Conservation (phyloP, 192 early-diverging fungal species). For the Gonapodya prolifera region DNA sequence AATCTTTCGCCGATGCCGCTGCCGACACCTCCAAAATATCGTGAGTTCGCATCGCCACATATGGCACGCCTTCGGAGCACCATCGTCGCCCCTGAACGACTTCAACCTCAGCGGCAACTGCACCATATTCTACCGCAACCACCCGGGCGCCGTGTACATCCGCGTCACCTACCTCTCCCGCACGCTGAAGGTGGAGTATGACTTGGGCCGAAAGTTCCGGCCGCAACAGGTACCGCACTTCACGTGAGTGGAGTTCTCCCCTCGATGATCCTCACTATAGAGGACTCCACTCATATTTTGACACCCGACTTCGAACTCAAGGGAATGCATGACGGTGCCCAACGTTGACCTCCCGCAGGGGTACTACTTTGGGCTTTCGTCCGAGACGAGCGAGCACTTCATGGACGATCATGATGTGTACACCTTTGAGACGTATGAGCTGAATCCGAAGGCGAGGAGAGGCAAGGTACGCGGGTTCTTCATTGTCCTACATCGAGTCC, state of each 20-base stretch:
- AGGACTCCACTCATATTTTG: background rate
- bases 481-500: too few relatives aligned
- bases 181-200: background rate
- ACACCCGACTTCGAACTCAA: too few relatives aligned
- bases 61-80: too few relatives aligned
- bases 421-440: slow-evolving; percentile 51
- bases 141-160: too few relatives aligned
- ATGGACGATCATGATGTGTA: slow-evolving; percentile 68
- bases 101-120: background rate
- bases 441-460: slow-evolving; percentile 42
- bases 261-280: background rate
- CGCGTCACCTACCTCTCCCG: background rate
- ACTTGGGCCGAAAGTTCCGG: background rate
- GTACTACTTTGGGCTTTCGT: background rate
- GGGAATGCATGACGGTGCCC: too few relatives aligned
- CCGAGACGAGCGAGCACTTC: background rate
- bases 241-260: background rate
- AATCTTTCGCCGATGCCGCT: too few relatives aligned
- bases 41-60: too few relatives aligned
- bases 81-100: too few relatives aligned
- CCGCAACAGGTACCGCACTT: background rate
- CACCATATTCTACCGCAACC: background rate
- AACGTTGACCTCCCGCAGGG: background rate
- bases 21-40: too few relatives aligned
- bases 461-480: slow-evolving; percentile 24